Conservation (phyloP, 176 grass and related monocot species). For the Bonia amplexicaulis region DNA sequence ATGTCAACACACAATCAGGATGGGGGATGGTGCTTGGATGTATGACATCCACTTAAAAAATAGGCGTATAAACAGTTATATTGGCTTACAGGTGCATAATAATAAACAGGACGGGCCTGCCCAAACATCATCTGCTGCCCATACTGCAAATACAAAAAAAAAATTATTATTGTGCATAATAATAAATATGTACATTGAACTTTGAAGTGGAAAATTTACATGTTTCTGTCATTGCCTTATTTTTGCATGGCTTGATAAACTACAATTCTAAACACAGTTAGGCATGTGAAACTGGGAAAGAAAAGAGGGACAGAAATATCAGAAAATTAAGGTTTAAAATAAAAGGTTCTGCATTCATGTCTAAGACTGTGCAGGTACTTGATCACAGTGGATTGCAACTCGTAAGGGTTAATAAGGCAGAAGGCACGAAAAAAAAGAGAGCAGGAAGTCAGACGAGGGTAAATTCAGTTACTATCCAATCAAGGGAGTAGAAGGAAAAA, state of each 20-base stretch:
- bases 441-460: neutral
- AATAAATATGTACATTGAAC: neutral
- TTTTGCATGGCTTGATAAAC: neutral
- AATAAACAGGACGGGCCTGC: conserved; percentile 57
- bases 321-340: neutral
- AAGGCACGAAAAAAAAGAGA: neutral
- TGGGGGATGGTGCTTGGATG: neutral
- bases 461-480: neutral
- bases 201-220: neutral
- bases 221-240: neutral
- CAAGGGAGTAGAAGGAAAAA: too few relatives aligned
- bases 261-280: neutral
- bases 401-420: neutral
- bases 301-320: neutral
- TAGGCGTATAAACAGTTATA: neutral
- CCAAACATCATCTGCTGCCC: conserved; percentile 73
- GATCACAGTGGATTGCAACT: neutral
- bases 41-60: neutral
- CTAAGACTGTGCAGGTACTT: neutral
- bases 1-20: neutral
- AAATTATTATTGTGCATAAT: neutral
- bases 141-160: conserved; percentile 37
- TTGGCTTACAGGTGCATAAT: conserved; percentile 56
- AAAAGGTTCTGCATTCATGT: neutral
- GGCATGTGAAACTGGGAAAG: neutral